phyloP scores from a whole-genome alignment of 306 rosid species.

The Astragalus glycyphyllos region DNA sequence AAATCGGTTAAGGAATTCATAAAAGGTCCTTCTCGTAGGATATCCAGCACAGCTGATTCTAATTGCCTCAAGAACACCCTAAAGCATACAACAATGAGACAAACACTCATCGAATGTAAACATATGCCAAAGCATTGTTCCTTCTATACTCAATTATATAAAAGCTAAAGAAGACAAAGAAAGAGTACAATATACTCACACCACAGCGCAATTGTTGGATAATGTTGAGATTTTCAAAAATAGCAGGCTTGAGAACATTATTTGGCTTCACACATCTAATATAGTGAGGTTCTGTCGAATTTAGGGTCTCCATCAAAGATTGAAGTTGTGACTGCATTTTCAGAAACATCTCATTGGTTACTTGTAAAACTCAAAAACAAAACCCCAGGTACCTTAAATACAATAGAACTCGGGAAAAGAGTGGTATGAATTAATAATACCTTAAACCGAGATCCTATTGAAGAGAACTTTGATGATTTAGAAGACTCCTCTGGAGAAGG shows the following conservation, averaged over 20 bases:
- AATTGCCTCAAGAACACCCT: constrained; percentile 99
- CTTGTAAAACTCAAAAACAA: constrained; percentile 34
- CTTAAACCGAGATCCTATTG: constrained; percentile 99
- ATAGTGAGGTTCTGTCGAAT: constrained; percentile 96
- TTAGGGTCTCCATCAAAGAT: constrained; percentile 98
- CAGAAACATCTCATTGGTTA: constrained; percentile 40
- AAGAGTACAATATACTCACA: constrained; percentile 68
- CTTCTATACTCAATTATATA: constrained; percentile 31
- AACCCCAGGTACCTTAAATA: constrained; percentile 22
- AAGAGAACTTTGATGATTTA: constrained; percentile 93
- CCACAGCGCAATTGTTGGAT: constrained; percentile 99
- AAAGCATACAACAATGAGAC: constrained; percentile 44
- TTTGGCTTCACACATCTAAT: constrained; percentile 99
- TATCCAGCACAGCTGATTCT: constrained; percentile 99
- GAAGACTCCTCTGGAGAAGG: constrained; percentile 86
- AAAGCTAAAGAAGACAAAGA: constrained; percentile 39
- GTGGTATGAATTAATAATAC: constrained; percentile 45
- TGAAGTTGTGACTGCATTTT: constrained; percentile 95
- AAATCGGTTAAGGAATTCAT: constrained; percentile 95
- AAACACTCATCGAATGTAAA: constrained; percentile 37
- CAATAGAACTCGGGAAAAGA: constrained; percentile 30
- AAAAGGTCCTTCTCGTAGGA: constrained; percentile 95
- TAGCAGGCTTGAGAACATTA: constrained; percentile 94
- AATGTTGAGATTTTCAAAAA: constrained; percentile 85
- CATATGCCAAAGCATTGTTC: constrained; percentile 18